Percentiles rank a stretch among this genome's conserved stretches.
Conservation (phyloP, 2,329 filamentous ascomycete species). For the Aspergillus sp. region DNA sequence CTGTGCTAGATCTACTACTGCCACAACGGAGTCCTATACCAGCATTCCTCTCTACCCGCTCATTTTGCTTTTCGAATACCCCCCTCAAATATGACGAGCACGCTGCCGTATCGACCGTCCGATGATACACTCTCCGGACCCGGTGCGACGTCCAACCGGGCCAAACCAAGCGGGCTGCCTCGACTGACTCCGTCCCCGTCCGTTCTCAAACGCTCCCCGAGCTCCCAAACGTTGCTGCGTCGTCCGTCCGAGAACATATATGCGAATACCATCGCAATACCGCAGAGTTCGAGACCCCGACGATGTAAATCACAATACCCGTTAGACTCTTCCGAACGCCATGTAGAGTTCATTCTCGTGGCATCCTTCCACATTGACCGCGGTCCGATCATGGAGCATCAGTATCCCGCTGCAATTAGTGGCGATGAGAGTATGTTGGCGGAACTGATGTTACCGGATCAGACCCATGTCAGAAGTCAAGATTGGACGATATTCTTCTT, state of each 20-base stretch:
- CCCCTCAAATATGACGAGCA: slow-evolving; percentile 27
- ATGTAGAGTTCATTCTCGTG: slow-evolving; percentile 98
- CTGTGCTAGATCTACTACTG: slow-evolving; percentile 1
- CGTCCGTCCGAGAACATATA: slow-evolving; percentile 26
- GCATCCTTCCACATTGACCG: slow-evolving; percentile 96
- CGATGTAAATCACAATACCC: slow-evolving; percentile 69
- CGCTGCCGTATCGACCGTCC: slow-evolving; percentile 34
- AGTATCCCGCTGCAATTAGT: slow-evolving; percentile 89
- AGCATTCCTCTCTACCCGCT: slow-evolving; percentile 12
- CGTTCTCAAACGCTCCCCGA: slow-evolving; percentile 47
- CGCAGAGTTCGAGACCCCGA: slow-evolving; percentile 40
- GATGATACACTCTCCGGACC: slow-evolving; percentile 48
- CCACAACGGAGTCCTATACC: background rate
- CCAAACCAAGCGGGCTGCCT: slow-evolving; percentile 47
- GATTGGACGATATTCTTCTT: slow-evolving; percentile 99
- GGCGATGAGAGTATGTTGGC: slow-evolving; percentile 97
- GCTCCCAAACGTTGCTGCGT: slow-evolving; percentile 34
- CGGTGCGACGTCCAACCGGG: slow-evolving; percentile 23
- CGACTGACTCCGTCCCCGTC: slow-evolving; percentile 55
- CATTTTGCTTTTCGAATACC: slow-evolving; percentile 9
- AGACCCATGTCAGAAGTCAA: slow-evolving; percentile 87
- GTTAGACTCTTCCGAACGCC: slow-evolving; percentile 68
- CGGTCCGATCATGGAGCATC: slow-evolving; percentile 96
- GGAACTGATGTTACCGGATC: slow-evolving; percentile 96
- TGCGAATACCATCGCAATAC: background rate